phyloP scores from a whole-genome alignment of 2,329 filamentous ascomycete species.

The Pseudogymnoascus sp. region DNA sequence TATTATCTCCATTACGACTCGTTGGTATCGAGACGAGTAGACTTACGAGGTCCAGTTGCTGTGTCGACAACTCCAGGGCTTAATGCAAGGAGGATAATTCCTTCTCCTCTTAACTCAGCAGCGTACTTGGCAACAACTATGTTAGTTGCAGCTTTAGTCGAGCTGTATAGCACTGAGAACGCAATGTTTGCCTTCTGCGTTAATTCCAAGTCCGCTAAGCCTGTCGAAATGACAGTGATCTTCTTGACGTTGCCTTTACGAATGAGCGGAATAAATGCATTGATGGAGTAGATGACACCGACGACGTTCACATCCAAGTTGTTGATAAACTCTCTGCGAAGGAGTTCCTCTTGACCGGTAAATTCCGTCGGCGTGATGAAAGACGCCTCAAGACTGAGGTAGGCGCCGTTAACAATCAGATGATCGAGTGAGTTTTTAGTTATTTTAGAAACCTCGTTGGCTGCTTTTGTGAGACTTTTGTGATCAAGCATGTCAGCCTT shows the following conservation, averaged over 20 bases:
- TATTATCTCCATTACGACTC: neutral
- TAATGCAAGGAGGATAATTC: conserved; percentile 43
- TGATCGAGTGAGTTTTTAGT: conserved; percentile 22
- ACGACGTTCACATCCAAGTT: conserved; percentile 41
- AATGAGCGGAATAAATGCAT: conserved; percentile 45
- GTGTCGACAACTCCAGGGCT: conserved; percentile 44
- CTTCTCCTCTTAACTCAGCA: conserved; percentile 36
- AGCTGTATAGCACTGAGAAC: conserved; percentile 34
- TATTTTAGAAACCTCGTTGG: conserved; percentile 15
- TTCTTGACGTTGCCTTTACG: conserved; percentile 44
- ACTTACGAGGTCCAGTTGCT: conserved; percentile 21
- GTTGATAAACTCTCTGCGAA: conserved; percentile 30
- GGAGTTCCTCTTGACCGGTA: conserved; percentile 10
- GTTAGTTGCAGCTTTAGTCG: conserved; percentile 46
- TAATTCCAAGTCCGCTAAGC: conserved; percentile 39
- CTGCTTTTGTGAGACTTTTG: conserved; percentile 8
- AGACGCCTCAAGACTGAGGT: conserved; percentile 13
- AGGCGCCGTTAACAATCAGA: conserved; percentile 25
- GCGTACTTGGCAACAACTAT: conserved; percentile 45
- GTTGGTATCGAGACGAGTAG: neutral
- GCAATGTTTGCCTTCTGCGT: conserved; percentile 32
- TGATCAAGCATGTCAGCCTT: neutral
- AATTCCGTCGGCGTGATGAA: conserved; percentile 19
- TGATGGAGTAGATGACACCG: conserved; percentile 44
- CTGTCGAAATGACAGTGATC: conserved; percentile 42